phyloP scores from a whole-genome alignment of 2,329 filamentous ascomycete species.

The Pleoardoris graminearum region DNA sequence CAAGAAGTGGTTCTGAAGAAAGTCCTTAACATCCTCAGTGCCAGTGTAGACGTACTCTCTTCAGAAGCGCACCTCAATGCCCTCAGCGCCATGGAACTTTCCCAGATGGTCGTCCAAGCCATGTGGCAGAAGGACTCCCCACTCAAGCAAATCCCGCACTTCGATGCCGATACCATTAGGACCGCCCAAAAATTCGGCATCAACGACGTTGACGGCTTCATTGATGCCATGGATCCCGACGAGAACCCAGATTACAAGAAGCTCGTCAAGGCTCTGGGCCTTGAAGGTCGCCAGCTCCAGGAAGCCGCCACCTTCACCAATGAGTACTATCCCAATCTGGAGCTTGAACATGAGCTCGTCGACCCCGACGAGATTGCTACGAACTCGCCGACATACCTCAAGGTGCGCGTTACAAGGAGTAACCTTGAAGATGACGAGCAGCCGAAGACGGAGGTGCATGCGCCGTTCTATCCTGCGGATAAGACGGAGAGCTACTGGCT shows the following conservation, averaged over 20 bases:
- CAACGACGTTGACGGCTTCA: constrained; percentile 95
- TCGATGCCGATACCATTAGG: constrained; percentile 80
- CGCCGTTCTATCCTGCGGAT: constrained; percentile 87
- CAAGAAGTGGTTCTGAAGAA: constrained; percentile 86
- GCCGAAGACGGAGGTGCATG: constrained; percentile 82
- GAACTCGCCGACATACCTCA: constrained; percentile 79
- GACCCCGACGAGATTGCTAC: constrained; percentile 79
- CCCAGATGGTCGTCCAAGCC: constrained; percentile 97
- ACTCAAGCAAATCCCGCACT: constrained; percentile 96
- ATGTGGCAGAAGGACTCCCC: constrained; percentile 99
- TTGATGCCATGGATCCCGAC: constrained; percentile 96
- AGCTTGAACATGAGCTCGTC: constrained; percentile 84
- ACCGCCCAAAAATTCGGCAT: constrained; percentile 79
- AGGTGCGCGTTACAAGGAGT: constrained; percentile 75
- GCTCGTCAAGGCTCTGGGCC: constrained; percentile 75
- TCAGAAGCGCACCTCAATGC: constrained; percentile 96
- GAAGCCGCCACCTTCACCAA: constrained; percentile 96
- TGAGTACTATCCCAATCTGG: constrained; percentile 91
- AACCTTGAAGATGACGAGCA: constrained; percentile 74
- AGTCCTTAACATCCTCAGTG: constrained; percentile 83
- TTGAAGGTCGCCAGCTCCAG: constrained; percentile 79
- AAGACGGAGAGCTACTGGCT: constrained; percentile 99
- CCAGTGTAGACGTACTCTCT: constrained; percentile 91
- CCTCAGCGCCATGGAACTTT: constrained; percentile 99
- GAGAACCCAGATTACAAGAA: constrained; percentile 82